Evolutionary conservation across 2,329 filamentous ascomycete species (phyloP).

Genomic region (Penicillium decumbens): DNA sequence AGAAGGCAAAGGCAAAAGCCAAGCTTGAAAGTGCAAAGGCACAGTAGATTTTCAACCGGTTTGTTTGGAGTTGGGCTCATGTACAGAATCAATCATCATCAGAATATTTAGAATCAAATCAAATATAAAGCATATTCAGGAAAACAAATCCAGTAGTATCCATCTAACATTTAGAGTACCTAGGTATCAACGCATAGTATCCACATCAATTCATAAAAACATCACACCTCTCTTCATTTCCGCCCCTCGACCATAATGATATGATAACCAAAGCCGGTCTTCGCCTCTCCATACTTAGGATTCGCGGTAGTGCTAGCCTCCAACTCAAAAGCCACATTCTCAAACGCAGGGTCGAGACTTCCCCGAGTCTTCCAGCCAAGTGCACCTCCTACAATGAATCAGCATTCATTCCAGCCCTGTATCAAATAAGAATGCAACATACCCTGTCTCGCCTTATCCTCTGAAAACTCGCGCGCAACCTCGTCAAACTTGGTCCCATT

Average conservation of each 20-base stretch:
- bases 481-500: conserved; percentile 61
- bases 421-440: conserved; percentile 8
- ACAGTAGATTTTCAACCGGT: conserved; percentile 13
- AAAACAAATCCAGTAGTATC: background rate
- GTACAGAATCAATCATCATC: background rate
- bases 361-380: conserved; percentile 61
- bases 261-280: conserved; percentile 63
- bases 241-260: conserved; percentile 64
- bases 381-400: conserved; percentile 48
- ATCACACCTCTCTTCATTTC: conserved; percentile 42
- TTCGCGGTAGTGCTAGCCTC: conserved; percentile 58
- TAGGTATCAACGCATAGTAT: background rate
- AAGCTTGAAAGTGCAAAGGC: conserved; percentile 44
- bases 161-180: background rate
- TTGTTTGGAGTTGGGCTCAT: conserved; percentile 1
- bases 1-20: conserved; percentile 69
- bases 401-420: background rate
- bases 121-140: background rate
- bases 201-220: background rate
- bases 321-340: conserved; percentile 59
- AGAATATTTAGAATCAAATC: background rate
- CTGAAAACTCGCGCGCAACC: conserved; percentile 59
- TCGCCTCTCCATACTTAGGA: conserved; percentile 59
- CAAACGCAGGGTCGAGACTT: conserved; percentile 55
- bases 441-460: conserved; percentile 61